Base-by-base conservation (phyloP, 2,329 filamentous ascomycete species). In the Aureobasidium lini region DNA sequence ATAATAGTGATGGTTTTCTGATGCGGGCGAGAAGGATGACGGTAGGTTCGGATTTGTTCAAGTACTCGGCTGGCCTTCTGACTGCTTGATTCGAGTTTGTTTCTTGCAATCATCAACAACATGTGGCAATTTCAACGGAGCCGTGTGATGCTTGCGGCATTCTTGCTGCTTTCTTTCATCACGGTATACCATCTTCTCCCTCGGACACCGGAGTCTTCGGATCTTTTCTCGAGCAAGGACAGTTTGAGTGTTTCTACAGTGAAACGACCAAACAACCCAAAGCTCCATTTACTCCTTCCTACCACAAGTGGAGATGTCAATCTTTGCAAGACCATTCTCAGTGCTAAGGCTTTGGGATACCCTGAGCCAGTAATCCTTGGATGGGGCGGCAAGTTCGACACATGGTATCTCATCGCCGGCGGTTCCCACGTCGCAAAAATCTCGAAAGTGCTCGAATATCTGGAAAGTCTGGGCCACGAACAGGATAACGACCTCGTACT, bases 271-370 rank as follows among this genome's bases (percentile, higher is more conserved):
- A 39, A 32, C 4, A 3, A 52, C 13, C 34, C 9, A 3, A 39
- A 52, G 7, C 81, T 85, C 62, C 82, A 85, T 66, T 75, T 85
- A 36, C 67, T 85, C 28, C 73, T 85, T 48, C 77, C 79, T 6
- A 75, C 78, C 6, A 72, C 74, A 36, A 70, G 72, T 13, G 73
- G 74, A 39, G 78, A 76, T 39, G 64, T 75, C 32, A 61, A 64
- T n/a, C 59, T 64, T 7, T 68, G 66, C 62, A 68, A 67, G 58
- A 61, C 64, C 6, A 57, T 68, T 15, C 52, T 66, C 28, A 64
- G 62, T 28, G 64, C 65, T 7, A 62, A 57, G 4, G 63, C 66
- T 11, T 29, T 65, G 6, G 66, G 64, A 29, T 68, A 67, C 60
- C 65, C 66, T 0, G 60, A 60, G 29, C 64, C 66, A 4, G 60